These are phyloP conservation scores for Geosmithia morbida DNA, from an alignment of 2,329 filamentous ascomycete genomes.

Conservation along the genomic window DNA sequence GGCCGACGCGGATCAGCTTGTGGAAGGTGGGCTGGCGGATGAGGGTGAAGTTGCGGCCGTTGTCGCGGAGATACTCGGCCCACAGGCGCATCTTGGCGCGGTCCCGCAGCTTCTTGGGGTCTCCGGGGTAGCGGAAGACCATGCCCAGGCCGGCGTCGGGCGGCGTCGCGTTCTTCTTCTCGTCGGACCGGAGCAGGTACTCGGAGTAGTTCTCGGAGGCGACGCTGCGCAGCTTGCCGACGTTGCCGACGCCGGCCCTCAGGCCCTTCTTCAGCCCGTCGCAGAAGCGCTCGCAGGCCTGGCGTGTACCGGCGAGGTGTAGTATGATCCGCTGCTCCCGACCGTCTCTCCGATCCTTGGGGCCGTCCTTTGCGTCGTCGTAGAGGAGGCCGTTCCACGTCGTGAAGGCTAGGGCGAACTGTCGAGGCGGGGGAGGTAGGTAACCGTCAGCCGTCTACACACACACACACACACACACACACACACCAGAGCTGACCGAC, in stretches of 20 bases:
- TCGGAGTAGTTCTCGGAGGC: slow-evolving; percentile 83
- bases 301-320: slow-evolving; percentile 77
- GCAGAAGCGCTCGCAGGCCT: slow-evolving; percentile 88
- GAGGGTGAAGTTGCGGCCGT: slow-evolving; percentile 82
- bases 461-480: too few relatives aligned
- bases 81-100: slow-evolving; percentile 94
- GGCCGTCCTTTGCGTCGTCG: slow-evolving; percentile 35
- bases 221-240: slow-evolving; percentile 70
- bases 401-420: slow-evolving; percentile 86
- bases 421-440: slow-evolving; percentile 1
- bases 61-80: slow-evolving; percentile 93
- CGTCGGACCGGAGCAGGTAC: slow-evolving; percentile 53
- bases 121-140: slow-evolving; percentile 87
- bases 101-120: slow-evolving; percentile 85
- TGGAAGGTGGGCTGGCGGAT: slow-evolving; percentile 95
- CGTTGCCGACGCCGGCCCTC: slow-evolving; percentile 73
- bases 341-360: slow-evolving; percentile 26
- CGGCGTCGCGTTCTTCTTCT: slow-evolving; percentile 37
- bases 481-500: too few relatives aligned
- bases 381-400: slow-evolving; percentile 73
- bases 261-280: slow-evolving; percentile 88
- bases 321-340: slow-evolving; percentile 78
- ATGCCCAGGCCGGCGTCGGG: slow-evolving; percentile 93
- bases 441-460: too few relatives aligned
- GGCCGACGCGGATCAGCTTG: slow-evolving; percentile 87